Base-by-base conservation (phyloP, 2,329 filamentous ascomycete genomes). In the Paracamarosporium sp. region DNA sequence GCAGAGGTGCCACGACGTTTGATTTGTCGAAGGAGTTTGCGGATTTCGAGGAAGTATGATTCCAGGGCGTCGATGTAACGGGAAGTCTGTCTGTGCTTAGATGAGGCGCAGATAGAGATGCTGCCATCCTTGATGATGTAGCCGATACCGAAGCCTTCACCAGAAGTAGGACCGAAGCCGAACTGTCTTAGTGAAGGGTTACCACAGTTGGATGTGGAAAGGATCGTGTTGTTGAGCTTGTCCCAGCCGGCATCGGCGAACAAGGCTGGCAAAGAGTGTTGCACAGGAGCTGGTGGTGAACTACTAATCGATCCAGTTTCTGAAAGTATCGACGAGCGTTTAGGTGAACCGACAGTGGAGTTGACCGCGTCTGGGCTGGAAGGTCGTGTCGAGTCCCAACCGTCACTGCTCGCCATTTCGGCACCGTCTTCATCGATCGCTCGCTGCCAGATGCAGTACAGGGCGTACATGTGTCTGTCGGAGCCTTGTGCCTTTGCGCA, bases 121-220 rank as follows among this genome's bases (percentile, higher is more conserved):
- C 87, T 86, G 51, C 95, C 91, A 65, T 96, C 92, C 78, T 99
- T 99, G 85, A 99, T 97, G 70, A 99, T 98, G 80, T 99, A 99
- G 2, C 95, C 95, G 55, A 99, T 97, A 28, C 95, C 95, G 72
- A 98, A 98, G 0, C 95, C 95, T 64, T 97, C 93, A 2, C 89
- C 94, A 0, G 91, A 94, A 0, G 94, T 96, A 1, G 95, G 95
- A 0, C 95, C 95, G 73, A 99, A 99, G 3, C 95, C 95, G 69
- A 99, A 99, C 69, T 98, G 94, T 1, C 95, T 88, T 17, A 99
- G 87, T 0, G 90, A 92, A 0, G 95, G 95, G 77, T 98, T 99
- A 57, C 95, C 95, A 77, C 95, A 99, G 82, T 99, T 99, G n/a
- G 93, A 97, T 0, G 95, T 98, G 6, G 92, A 96, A 36, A 99